A percentile compares a stretch with the other conserved stretches of the same genome.
phyloP scores from a whole-genome alignment of 208 protist genomes.

The Leishmania mexicana region DNA sequence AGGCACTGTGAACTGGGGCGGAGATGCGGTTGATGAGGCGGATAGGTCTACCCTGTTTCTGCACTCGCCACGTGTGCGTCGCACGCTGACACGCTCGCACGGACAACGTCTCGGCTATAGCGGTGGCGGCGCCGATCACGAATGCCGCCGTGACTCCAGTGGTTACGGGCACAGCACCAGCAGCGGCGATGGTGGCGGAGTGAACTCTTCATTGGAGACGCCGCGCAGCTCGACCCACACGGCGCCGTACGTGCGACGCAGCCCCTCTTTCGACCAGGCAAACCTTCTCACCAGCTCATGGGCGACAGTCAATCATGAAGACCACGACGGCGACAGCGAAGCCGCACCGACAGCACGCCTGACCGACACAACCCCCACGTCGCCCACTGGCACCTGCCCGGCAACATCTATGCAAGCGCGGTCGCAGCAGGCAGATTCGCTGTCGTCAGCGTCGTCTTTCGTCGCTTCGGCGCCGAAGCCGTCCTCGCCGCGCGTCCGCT shows the following conservation, averaged over 20 bases:
- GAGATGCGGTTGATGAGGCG: not conserved
- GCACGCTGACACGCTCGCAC: not conserved
- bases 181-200: not conserved
- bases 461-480: not conserved
- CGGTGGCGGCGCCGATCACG: conserved; percentile 1
- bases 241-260: conserved; percentile 37
- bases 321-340: not conserved
- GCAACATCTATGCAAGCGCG: not conserved
- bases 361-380: not conserved
- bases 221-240: conserved; percentile 30
- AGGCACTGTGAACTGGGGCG: not conserved
- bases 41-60: not conserved
- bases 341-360: not conserved
- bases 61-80: not conserved
- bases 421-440: conserved; percentile 1
- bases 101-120: not conserved
- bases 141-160: not conserved
- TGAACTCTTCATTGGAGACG: conserved; percentile 3
- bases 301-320: not conserved
- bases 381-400: not conserved
- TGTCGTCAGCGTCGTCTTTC: not conserved
- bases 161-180: not conserved
- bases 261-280: conserved; percentile 17
- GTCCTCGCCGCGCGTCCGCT: conserved; percentile 6
- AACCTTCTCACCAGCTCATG: not conserved